A percentile compares a stretch with the other conserved stretches of the same genome.
These are phyloP conservation scores for Iberis pinnata DNA, from an alignment of 345 rosid species.

Conservation along the genomic window DNA sequence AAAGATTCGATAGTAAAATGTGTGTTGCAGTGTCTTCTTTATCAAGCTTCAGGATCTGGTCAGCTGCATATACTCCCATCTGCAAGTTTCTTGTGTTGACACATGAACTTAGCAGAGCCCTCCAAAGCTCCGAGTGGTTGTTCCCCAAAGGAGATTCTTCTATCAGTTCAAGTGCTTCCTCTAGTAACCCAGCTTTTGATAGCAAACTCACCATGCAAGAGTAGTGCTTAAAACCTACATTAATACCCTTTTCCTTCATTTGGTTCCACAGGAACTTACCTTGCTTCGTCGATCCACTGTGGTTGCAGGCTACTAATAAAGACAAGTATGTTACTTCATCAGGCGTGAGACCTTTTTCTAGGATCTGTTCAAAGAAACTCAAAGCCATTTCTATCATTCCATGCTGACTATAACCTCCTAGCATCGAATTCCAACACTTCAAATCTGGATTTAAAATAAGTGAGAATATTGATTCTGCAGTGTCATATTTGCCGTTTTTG, in stretches of 20 bases:
- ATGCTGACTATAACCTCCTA: slow-evolving; percentile 64
- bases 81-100: slow-evolving; percentile 44
- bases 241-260: slow-evolving; percentile 44
- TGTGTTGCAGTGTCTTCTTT: slow-evolving; percentile 55
- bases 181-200: slow-evolving; percentile 63
- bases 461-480: slow-evolving; percentile 49
- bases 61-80: slow-evolving; percentile 57
- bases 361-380: slow-evolving; percentile 39
- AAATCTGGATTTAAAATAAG: slow-evolving; percentile 50
- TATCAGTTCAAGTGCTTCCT: slow-evolving; percentile 54
- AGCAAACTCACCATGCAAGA: slow-evolving; percentile 78
- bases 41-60: slow-evolving; percentile 45
- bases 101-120: slow-evolving; percentile 71
- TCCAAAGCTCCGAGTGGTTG: slow-evolving; percentile 56
- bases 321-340: slow-evolving; percentile 74
- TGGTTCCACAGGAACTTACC: slow-evolving; percentile 63
- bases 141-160: slow-evolving; percentile 32
- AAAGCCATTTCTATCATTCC: slow-evolving; percentile 64
- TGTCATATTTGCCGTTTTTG: slow-evolving; percentile 52
- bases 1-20: slow-evolving; percentile 62
- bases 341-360: slow-evolving; percentile 36
- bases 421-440: slow-evolving; percentile 85
- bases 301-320: slow-evolving; percentile 69
- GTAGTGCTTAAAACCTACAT: slow-evolving; percentile 65
- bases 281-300: slow-evolving; percentile 48